phyloP scores from a whole-genome alignment of 116 monocot species.

The Dioscorea cayenensis region DNA sequence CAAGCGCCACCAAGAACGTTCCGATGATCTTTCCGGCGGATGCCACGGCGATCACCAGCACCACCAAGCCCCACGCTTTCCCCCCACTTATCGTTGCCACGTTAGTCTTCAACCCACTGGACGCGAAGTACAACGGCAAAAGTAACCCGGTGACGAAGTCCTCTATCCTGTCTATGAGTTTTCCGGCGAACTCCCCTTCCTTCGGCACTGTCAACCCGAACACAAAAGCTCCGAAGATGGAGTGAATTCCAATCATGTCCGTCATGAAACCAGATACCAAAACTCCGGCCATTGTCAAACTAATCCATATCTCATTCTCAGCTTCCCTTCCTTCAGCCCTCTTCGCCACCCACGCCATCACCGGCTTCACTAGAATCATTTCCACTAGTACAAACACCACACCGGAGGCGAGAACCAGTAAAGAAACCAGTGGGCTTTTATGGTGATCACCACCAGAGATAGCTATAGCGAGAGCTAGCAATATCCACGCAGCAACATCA shows the following conservation, averaged over 20 bases:
- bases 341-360: conserved; percentile 41
- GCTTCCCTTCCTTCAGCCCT: conserved; percentile 19
- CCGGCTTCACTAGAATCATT: conserved; percentile 32
- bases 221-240: conserved; percentile 71
- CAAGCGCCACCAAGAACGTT: conserved; percentile 47
- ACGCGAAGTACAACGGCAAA: conserved; percentile 72
- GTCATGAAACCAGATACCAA: conserved; percentile 51
- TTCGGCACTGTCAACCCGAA: conserved; percentile 65
- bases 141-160: conserved; percentile 64
- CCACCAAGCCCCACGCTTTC: conserved; percentile 47
- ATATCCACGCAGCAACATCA: conserved; percentile 48
- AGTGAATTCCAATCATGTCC: conserved; percentile 65
- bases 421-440: conserved; percentile 35
- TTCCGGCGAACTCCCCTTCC: conserved; percentile 51
- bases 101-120: conserved; percentile 72
- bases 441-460: conserved; percentile 24
- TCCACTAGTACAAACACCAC: conserved; percentile 37
- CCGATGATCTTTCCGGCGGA: conserved; percentile 64
- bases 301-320: conserved; percentile 40
- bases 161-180: conserved; percentile 57
- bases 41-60: conserved; percentile 40
- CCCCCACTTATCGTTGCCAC: conserved; percentile 44
- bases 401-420: conserved; percentile 52
- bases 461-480: conserved; percentile 45
- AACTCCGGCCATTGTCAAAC: conserved; percentile 41